phyloP scores from a whole-genome alignment of 23 red algal species.

The Gracilaria vermiculophylla region DNA sequence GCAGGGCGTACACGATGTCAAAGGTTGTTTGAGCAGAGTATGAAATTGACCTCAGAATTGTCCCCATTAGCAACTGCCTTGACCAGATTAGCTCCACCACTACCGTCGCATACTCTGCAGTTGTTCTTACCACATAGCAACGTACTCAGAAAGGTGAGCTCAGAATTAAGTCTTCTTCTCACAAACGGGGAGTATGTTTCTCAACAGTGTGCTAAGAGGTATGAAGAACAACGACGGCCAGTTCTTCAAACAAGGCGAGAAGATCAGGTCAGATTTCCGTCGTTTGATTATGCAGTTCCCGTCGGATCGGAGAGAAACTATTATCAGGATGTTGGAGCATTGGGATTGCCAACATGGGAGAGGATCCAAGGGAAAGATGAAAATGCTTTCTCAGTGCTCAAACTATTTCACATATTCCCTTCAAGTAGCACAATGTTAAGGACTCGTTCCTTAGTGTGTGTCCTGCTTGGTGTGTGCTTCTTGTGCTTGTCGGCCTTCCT shows the following conservation, averaged over 20 bases:
- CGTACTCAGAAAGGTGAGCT: not conserved
- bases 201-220: constrained; percentile 1
- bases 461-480: constrained; percentile 6
- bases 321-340: not conserved
- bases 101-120: not conserved
- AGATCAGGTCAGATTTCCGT: not conserved
- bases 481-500: not conserved
- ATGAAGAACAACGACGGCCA: not conserved
- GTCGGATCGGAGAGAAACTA: constrained; percentile 33
- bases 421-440: not conserved
- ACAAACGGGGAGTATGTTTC: not conserved
- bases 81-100: constrained; percentile 14
- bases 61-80: not conserved
- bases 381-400: not conserved
- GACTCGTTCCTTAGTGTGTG: not conserved
- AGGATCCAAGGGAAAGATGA: not conserved
- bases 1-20: not conserved
- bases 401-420: not conserved
- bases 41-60: not conserved
- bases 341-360: not conserved
- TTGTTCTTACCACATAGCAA: constrained; percentile 48
- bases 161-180: not conserved
- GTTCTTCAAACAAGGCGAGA: not conserved
- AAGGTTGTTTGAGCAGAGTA: constrained; percentile 22
- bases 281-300: constrained; percentile 1